A percentile compares a stretch with the other conserved stretches of the same genome.
Evolutionary conservation across 768 basidiomycete species (phyloP).

Genomic region (Tephrocybe rancida): DNA sequence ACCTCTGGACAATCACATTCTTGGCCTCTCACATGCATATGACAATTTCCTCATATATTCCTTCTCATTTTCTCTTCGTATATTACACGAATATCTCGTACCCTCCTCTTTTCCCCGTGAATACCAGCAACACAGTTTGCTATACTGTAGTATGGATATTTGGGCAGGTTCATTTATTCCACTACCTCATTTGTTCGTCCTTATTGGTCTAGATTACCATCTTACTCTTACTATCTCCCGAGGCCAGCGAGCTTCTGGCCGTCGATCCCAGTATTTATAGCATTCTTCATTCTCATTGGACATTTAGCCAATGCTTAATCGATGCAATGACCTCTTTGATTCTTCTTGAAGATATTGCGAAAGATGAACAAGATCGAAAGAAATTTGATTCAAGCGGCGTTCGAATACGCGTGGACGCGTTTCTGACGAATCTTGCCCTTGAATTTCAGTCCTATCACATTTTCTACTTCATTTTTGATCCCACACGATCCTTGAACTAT

Average conservation of each 20-base stretch:
- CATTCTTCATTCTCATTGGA: slow-evolving; percentile 13
- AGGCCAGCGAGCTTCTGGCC: slow-evolving; percentile 5
- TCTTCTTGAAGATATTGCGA: neutral
- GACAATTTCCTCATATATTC: slow-evolving; percentile 14
- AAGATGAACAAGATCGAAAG: neutral
- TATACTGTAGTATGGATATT: slow-evolving; percentile 12
- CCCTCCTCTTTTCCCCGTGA: neutral
- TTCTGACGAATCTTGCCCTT: slow-evolving; percentile 8
- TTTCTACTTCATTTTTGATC: slow-evolving; percentile 8
- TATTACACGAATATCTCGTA: slow-evolving; percentile 1
- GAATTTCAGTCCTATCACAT: slow-evolving; percentile 2
- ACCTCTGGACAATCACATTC: slow-evolving; percentile 20
- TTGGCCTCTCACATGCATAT: slow-evolving; percentile 11
- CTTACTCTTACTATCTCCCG: neutral
- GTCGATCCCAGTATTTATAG: slow-evolving; percentile 9
- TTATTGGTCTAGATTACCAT: neutral
- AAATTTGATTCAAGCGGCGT: slow-evolving; percentile 23
- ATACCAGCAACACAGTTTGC: slow-evolving; percentile 6
- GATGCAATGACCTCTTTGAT: neutral
- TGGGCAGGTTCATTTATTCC: slow-evolving; percentile 17
- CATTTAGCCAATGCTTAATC: slow-evolving; percentile 10
- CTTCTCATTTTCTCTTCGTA: slow-evolving; percentile 6
- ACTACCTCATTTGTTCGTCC: neutral
- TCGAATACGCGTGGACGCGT: slow-evolving; percentile 28
- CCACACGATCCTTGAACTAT: slow-evolving; percentile 37